Evolutionary conservation across 345 rosid species (phyloP), one percentile per base, ranked within the genome.

Genomic region (Populus simonii): DNA sequence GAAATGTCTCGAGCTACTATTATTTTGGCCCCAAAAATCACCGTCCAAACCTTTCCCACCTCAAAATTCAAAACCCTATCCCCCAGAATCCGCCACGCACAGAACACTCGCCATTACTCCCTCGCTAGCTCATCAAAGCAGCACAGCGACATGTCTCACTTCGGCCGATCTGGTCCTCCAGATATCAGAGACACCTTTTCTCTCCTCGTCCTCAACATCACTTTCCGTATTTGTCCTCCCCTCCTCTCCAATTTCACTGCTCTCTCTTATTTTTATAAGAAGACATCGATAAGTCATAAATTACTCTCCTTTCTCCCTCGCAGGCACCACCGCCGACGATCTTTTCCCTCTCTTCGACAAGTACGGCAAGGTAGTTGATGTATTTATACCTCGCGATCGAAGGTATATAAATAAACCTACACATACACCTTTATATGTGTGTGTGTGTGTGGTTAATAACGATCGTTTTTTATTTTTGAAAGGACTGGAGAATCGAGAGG

Each of bases 281-380:
- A 65, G 47, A 20, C 23, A 22, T 22, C 39, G 8, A 17, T 65
- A 25, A 15, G 0, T 53, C 55, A 23, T 43, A 72, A 66, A 16
- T 73, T 74, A 51, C 78, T 51, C 25, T 27, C 29, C 38, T 43
- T 27, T 55, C 8, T 18, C 27, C 76, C 57, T 71, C 45, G 36
- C 69, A 92, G 96, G 96, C 55, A 90, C 96, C 4, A 90, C 89
- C 15, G 92, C 94, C 2, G 94, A 92, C 84, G 96, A 90, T 80
- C 87, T 92, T 8, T 92, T 88, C 78, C 94, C 96, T 70, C 90
- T 92, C 17, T 90, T 92, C 79, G 90, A 89, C 18, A 92, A 90
- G 91, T 90, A 92, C 57, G 92, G 96, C 8, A 90, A 92, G 84
- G 96, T 92, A 66, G 94, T 90, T 8, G 96, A 90, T 74, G 84